Base-by-base conservation (phyloP, 1,139 yeast genomes). In the Diutina siamensis region DNA sequence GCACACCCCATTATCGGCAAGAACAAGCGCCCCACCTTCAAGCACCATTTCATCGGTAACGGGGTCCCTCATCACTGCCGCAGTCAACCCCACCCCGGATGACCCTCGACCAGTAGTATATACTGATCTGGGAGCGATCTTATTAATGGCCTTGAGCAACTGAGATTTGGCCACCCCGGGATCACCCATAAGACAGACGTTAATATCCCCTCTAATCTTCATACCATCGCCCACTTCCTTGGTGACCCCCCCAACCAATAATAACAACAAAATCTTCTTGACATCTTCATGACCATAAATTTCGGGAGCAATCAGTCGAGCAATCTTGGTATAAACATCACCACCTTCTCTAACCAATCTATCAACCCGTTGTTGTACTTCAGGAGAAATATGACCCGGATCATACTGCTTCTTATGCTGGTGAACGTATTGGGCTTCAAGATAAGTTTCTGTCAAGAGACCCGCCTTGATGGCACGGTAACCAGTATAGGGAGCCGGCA, bases 121-220 rank as follows among this genome's bases (percentile, higher is more conserved):
- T 36, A 94, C 95, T 45, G 96, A 94, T 60, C 98, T 76, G 27
- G 99, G 98, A 1, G 98, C 94, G 45, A 94, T 86, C 57, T 89
- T 88, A 48, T 89, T 76, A 52, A 94, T 86, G 33, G 95, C 86
- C 62, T 92, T 92, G 52, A 94, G 72, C 57, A 94, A 71, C 72
- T 94, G 99, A 1, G 98, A 92, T 64, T 94, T 94, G 57, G 99
- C 99, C 48, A 94, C 98, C 72, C 98, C 98, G 35, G 99, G 99
- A 58, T 94, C 99, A 55, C 99, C 99, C 97, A 94, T 92, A 48
- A 94, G 74, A 67, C 97, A 85, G 46, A 94, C 80, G 60, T 94
- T 94, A 53, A 94, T 86, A 61, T 94, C 98, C 59, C 99, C 99
- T 70, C 99, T 81, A 58, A 94, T 92, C 58, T 83, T 81, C 83